A percentile compares a stretch with the other conserved stretches of the same genome.
Evolutionary conservation across 2,329 filamentous ascomycete species (phyloP).

Genomic region (Pseudogymnoascus sp.): DNA sequence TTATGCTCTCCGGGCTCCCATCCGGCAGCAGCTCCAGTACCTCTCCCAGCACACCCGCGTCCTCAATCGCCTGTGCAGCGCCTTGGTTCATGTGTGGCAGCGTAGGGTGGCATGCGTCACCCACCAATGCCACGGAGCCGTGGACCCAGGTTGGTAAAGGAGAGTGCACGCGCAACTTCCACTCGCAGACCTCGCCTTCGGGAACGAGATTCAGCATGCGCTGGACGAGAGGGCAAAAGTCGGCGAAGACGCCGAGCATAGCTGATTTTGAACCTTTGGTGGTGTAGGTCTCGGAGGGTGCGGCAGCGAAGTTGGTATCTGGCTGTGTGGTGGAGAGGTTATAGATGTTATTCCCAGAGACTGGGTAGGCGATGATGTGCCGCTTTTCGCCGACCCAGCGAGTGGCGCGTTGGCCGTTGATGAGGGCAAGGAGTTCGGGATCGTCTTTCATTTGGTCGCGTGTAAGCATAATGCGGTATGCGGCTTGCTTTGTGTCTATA

Average conservation of each 20-base stretch:
- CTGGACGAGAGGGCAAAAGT: slow-evolving; percentile 53
- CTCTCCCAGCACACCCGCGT: slow-evolving; percentile 53
- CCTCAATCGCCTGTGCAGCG: slow-evolving; percentile 61
- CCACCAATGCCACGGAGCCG: slow-evolving; percentile 49
- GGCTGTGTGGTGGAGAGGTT: slow-evolving; percentile 58
- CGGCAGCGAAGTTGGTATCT: slow-evolving; percentile 51
- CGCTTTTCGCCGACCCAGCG: slow-evolving; percentile 70
- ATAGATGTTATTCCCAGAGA: slow-evolving; percentile 58
- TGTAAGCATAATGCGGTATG: slow-evolving; percentile 70
- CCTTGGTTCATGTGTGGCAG: slow-evolving; percentile 61
- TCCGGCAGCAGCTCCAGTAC: slow-evolving; percentile 38
- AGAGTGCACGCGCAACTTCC: slow-evolving; percentile 53
- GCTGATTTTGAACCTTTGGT: slow-evolving; percentile 52
- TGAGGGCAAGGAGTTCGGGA: slow-evolving; percentile 57
- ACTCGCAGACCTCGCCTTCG: slow-evolving; percentile 57
- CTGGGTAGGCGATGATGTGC: slow-evolving; percentile 73
- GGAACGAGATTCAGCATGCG: slow-evolving; percentile 53
- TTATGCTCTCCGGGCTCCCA: slow-evolving; percentile 34
- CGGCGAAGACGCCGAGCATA: slow-evolving; percentile 54
- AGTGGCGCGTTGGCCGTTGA: slow-evolving; percentile 59
- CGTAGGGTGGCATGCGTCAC: slow-evolving; percentile 61
- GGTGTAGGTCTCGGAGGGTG: slow-evolving; percentile 53
- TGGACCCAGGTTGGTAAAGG: slow-evolving; percentile 51
- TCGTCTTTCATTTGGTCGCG: slow-evolving; percentile 60
- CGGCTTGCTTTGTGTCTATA: slow-evolving; percentile 65